Base-by-base conservation (phyloP, 768 basidiomycete genomes). In the Amanita pallidorosea region DNA sequence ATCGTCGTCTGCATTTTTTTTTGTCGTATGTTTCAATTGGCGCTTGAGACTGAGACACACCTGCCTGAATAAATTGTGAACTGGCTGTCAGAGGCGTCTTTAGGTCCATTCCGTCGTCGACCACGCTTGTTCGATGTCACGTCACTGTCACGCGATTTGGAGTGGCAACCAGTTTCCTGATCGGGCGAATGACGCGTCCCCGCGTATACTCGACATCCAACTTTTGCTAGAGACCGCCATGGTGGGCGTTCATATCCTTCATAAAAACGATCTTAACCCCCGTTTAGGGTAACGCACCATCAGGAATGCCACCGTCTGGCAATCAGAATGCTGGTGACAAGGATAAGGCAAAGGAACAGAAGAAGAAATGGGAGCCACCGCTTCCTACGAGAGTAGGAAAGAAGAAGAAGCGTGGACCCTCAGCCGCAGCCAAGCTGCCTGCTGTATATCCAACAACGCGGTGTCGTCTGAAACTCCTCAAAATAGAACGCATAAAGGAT, bases 301-400 rank as follows among this genome's bases (percentile, higher is more conserved):
- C 88, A 45, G 85, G 68, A 55, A 63, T 71, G 59, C 70, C 73
- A n/a, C 69, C 71, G 41, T 63, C 65, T 48, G 69, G 67, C 7
- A 66, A 61, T 7, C 56, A 62, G 37, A 53, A 49, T 33, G 53
- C 69, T 54, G 71, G 72, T 56, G 72, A 70, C 64, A 77, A 74
- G 65, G 72, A 75, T 67, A 69, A 64, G 60, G 66, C 44, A 1
- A 35, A 77, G 69, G 70, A 73, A 15, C 73, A 80, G 60, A 79
- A 83, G 69, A 96, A 97, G 81, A 94, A 95, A 71, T 98, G 94
- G 93, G 95, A 98, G 65, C 93, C 95, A 7, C 95, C 95, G 60
- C 79, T 96, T 53, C 94, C 95, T 12, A 96, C 95, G 42, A 87
- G 91, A 53, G 90, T 97, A 33, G 94, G 94, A 44, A 96, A 94